Percentiles rank a stretch among this genome's conserved stretches.
These are phyloP conservation scores for Phytopythium mirpurense DNA, from an alignment of 352 stramenopile species.

Conservation along the genomic window DNA sequence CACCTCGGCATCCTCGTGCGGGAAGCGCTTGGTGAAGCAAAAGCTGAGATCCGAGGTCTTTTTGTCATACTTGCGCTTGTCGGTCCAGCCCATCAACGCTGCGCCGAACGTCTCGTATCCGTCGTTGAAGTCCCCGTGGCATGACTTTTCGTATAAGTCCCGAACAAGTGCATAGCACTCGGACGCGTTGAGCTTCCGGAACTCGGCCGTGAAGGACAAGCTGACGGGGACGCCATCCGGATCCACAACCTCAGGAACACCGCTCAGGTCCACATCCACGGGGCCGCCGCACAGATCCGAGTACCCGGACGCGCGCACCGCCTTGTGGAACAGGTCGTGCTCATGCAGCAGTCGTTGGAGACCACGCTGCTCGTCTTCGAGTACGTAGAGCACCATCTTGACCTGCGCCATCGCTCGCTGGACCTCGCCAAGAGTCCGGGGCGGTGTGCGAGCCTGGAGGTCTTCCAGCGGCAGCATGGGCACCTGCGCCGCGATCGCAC, in stretches of 20 bases:
- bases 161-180: conserved; percentile 50
- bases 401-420: conserved; percentile 29
- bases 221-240: conserved; percentile 22
- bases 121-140: conserved; percentile 22
- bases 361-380: conserved; percentile 36
- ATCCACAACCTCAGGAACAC: too few species aligned
- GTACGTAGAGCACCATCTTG: conserved; percentile 23
- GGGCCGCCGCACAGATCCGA: conserved; percentile 5
- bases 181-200: conserved; percentile 11
- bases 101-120: conserved; percentile 30
- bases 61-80: conserved; percentile 36
- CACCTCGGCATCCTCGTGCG: conserved; percentile 23
- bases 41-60: conserved; percentile 26
- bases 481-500: conserved; percentile 4
- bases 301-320: conserved; percentile 14
- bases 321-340: conserved; percentile 29
- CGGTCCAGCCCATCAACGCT: conserved; percentile 52
- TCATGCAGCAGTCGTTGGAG: conserved; percentile 24
- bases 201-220: conserved; percentile 28
- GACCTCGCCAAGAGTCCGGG: conserved; percentile 10
- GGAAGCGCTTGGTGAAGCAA: conserved; percentile 38
- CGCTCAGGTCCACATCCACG: conserved; percentile 3
- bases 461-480: conserved; percentile 9
- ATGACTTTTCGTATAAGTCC: conserved; percentile 51
- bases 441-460: neutral